Evolutionary conservation across 495 filamentous ascomycete species (phyloP).

Genomic region (Aspergillus homomorphus): DNA sequence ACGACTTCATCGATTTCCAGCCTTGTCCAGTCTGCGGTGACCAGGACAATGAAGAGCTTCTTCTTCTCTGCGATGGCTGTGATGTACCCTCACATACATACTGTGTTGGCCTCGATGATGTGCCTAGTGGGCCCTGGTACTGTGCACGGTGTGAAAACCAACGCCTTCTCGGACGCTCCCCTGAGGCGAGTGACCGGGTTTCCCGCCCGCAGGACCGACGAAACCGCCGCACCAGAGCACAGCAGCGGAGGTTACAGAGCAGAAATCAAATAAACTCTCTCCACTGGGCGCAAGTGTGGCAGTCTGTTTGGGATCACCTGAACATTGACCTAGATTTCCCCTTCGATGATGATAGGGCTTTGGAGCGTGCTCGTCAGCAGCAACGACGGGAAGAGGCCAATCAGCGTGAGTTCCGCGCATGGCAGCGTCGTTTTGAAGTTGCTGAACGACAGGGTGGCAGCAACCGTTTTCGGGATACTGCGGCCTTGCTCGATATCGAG

Average conservation of each 20-base stretch:
- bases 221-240: slow-evolving; percentile 49
- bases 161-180: slow-evolving; percentile 41
- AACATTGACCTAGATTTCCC: slow-evolving; percentile 86
- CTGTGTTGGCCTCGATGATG: slow-evolving; percentile 72
- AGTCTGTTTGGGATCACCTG: slow-evolving; percentile 60
- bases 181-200: slow-evolving; percentile 29
- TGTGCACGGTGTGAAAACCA: slow-evolving; percentile 70
- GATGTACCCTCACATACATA: slow-evolving; percentile 80
- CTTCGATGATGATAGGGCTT: slow-evolving; percentile 68
- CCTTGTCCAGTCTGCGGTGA: slow-evolving; percentile 80
- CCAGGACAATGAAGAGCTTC: slow-evolving; percentile 69
- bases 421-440: slow-evolving; percentile 76
- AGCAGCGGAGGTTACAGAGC: slow-evolving; percentile 42
- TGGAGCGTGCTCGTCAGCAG: slow-evolving; percentile 47
- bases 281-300: slow-evolving; percentile 67
- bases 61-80: slow-evolving; percentile 86
- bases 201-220: slow-evolving; percentile 36
- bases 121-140: slow-evolving; percentile 78
- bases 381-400: slow-evolving; percentile 59
- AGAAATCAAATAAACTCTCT: slow-evolving; percentile 45
- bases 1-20: slow-evolving; percentile 56
- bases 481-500: slow-evolving; percentile 48
- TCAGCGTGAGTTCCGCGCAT: slow-evolving; percentile 63
- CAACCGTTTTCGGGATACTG: slow-evolving; percentile 64
- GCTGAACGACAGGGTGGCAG: slow-evolving; percentile 76